Evolutionary conservation across 345 rosid species (phyloP).

Genomic region (Salix purpurea): DNA sequence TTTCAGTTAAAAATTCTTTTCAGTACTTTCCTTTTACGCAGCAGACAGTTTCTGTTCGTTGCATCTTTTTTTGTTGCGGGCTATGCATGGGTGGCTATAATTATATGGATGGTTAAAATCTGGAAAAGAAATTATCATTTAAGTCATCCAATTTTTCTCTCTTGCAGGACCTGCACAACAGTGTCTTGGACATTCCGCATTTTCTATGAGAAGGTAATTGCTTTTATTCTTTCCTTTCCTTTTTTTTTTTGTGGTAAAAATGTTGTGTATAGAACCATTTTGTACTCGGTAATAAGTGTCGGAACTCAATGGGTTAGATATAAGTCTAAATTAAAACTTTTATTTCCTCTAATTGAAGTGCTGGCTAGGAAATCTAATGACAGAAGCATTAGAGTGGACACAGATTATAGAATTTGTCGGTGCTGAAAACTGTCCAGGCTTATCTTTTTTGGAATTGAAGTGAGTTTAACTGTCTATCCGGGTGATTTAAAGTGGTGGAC

Average conservation of each 20-base stretch:
- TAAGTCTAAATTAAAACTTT: not conserved
- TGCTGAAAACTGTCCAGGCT: not conserved
- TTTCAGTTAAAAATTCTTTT: not conserved
- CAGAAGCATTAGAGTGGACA: not conserved
- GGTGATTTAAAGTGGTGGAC: not conserved
- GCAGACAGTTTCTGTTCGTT: not conserved
- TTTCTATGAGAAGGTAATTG: constrained; percentile 81
- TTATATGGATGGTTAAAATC: not conserved
- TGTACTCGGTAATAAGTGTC: not conserved
- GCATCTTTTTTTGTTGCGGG: not conserved
- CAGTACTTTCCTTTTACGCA: not conserved
- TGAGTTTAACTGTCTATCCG: not conserved
- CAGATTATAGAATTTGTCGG: not conserved
- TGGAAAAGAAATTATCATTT: not conserved
- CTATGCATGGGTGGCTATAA: not conserved
- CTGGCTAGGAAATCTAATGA: not conserved
- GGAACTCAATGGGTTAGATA: not conserved
- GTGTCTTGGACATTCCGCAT: constrained; percentile 88
- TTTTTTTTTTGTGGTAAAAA: not conserved
- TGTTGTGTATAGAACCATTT: not conserved
- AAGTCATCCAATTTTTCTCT: constrained; percentile 9
- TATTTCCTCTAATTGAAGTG: not conserved
- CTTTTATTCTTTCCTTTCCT: not conserved
- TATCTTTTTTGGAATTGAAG: not conserved
- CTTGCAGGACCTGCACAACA: constrained; percentile 81